Base-by-base conservation (phyloP, 1,284 basidiomycete genomes). In the Golubevia pallescens region DNA sequence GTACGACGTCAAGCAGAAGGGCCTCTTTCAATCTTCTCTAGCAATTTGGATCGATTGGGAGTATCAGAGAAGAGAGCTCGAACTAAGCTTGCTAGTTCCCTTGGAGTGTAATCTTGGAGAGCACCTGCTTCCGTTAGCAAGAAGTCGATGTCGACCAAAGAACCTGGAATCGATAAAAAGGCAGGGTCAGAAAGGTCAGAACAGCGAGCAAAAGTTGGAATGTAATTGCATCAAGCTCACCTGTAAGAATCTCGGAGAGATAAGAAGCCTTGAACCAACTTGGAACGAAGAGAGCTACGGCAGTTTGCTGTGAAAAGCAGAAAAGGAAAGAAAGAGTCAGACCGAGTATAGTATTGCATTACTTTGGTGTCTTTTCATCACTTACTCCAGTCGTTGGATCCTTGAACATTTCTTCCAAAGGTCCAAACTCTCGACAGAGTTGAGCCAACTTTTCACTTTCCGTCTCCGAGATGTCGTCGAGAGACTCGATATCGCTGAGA, bases 391-490 rank as follows among this genome's bases (percentile, higher is more conserved):
- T 88, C 14, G 88, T 87, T 73, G 89, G 89, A 60, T 91, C 91
- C 32, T 90, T 88, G 77, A 97, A 97, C 6, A 95, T 83, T 1
- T 90, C 89, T 78, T 97, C 94, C 54, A 97, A 86, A 2, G 91
- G 89, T 67, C 77, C 81, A 58, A 98, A 86, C 53, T 92, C 91
- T 66, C 90, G 90, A 85, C 94, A 92, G 0, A 97, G 88, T 78
- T 93, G 91, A 73, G 92, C 92, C 38, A 99, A 87, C 57, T 91
- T 89, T 73, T 93, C 91, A 2, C 94, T 96, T 76, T 98, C 95
- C 8, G 90, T 88, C 78, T 94, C 95, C 0, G 94, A 92, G 74
- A 99, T 98, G 86, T 99, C 96, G 1, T 90, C 89, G 59, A 98
- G 87, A 0, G 90, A 90, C 57, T 95, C 87, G 13, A 98, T 89